Evolutionary conservation across 495 filamentous ascomycete genomes (phyloP), one percentile per base, ranked within the genome.

Genomic region (Tuber magnatum): DNA sequence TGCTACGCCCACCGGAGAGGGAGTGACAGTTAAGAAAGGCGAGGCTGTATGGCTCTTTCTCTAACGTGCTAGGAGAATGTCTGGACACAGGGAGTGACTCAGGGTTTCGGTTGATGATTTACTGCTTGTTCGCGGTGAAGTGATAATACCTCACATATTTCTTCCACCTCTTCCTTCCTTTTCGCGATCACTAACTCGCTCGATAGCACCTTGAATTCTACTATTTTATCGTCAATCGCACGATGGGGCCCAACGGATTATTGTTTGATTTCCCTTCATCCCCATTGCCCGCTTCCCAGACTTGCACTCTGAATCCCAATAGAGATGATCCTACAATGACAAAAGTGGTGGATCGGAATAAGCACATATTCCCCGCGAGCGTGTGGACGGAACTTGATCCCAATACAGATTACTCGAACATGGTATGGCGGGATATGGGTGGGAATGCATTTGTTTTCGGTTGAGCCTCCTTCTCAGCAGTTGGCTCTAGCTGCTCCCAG

Each of bases 351-450:
- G 95, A 99, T 85, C 87, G 90, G 78, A 97, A 98, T 83, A 99
- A 98, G 83, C 95, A 99, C 79, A 98, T 99, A 69, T 98, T 94
- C 83, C 95, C 95, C 0, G 95, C 94, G 10, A 97, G 92, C 82
- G 87, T 95, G 28, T 99, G 95, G 95, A 93, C 94, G 75, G 92
- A 97, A 75, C 98, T 97, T 84, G 94, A 97, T 75, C 92, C 93
- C 2, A 90, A 90, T 44, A 91, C 90, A 84, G 91, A 97, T 40
- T 40, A 40, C 39, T 40, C 39, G 7, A 40, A 40, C 39, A 40
- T 40, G 39, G 39, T 40, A 40, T 7, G 12, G 42, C 42, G 42
- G 14, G 42, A 43, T 43, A 43, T 43, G 7, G 42, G 42, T 43
- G 10, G 42, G 42, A 43, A 43, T 14, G 42, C 42, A 43, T 43